Conservation (phyloP, 2,329 filamentous ascomycete species). For the Sclerotinia trifoliorum region DNA sequence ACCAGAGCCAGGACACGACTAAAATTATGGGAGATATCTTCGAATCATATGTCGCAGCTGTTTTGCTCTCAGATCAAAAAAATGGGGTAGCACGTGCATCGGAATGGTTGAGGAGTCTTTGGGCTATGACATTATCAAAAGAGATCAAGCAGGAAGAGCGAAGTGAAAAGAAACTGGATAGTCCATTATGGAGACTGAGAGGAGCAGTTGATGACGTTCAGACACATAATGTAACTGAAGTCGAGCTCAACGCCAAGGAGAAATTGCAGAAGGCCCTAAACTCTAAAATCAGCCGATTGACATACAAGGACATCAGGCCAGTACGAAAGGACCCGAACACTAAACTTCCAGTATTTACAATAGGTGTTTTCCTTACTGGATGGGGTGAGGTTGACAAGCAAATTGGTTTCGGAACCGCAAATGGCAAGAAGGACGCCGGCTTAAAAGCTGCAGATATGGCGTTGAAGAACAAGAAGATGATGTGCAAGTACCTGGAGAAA, state of each 20-base stretch:
- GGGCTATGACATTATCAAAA: slow-evolving; percentile 62
- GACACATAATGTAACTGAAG: neutral
- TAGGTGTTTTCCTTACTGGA: slow-evolving; percentile 65
- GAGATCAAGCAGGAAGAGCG: slow-evolving; percentile 49
- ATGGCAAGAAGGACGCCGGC: slow-evolving; percentile 68
- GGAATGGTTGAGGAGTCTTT: slow-evolving; percentile 72
- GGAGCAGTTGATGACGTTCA: slow-evolving; percentile 26
- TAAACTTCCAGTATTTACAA: slow-evolving; percentile 57
- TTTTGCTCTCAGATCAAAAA: slow-evolving; percentile 65
- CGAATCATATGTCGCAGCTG: slow-evolving; percentile 82
- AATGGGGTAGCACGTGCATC: slow-evolving; percentile 61
- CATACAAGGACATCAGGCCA: slow-evolving; percentile 58
- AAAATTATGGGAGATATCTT: slow-evolving; percentile 87
- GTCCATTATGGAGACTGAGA: slow-evolving; percentile 36
- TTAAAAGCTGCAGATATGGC: slow-evolving; percentile 63
- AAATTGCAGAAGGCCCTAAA: slow-evolving; percentile 52
- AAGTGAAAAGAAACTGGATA: slow-evolving; percentile 28
- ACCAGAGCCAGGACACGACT: slow-evolving; percentile 51
- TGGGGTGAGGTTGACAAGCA: slow-evolving; percentile 62
- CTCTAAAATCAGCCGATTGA: slow-evolving; percentile 54
- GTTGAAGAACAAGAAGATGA: slow-evolving; percentile 63
- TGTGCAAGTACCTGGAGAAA: slow-evolving; percentile 47
- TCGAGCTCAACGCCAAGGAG: slow-evolving; percentile 50
- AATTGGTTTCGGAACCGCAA: slow-evolving; percentile 62
- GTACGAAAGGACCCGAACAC: slow-evolving; percentile 54